These are phyloP conservation scores for Tolypocladium pustulatum DNA, from an alignment of 2,329 filamentous ascomycete genomes.

Conservation along the genomic window DNA sequence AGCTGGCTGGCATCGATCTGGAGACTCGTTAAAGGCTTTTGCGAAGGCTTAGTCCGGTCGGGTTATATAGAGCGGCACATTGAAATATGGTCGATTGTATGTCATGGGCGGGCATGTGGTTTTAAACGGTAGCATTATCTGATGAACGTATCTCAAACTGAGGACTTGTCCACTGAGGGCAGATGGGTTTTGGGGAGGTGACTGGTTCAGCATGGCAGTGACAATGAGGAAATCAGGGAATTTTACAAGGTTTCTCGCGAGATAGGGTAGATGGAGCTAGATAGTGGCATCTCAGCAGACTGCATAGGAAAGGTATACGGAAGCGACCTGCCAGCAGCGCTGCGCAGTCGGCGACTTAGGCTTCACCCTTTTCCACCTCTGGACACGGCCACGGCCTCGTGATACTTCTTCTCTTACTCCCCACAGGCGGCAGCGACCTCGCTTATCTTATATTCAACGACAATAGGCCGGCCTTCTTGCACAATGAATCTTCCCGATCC, in stretches of 20 bases:
- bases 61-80: background rate
- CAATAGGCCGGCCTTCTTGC: constrained; percentile 17
- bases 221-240: background rate
- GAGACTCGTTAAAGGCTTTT: constrained; percentile 6
- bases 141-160: background rate
- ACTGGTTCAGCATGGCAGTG: background rate
- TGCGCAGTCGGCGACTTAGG: background rate
- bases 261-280: background rate
- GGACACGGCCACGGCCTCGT: background rate
- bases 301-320: background rate
- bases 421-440: constrained; percentile 17
- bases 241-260: background rate
- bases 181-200: background rate
- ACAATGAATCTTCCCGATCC: constrained; percentile 29
- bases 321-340: background rate
- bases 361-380: background rate
- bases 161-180: background rate
- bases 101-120: background rate
- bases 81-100: background rate
- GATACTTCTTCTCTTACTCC: background rate
- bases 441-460: constrained; percentile 33
- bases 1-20: constrained; percentile 27
- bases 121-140: background rate
- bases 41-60: background rate
- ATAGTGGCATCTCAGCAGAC: background rate